phyloP scores from a whole-genome alignment of 139 green algal species.

The Chlamydomonas sp. region DNA sequence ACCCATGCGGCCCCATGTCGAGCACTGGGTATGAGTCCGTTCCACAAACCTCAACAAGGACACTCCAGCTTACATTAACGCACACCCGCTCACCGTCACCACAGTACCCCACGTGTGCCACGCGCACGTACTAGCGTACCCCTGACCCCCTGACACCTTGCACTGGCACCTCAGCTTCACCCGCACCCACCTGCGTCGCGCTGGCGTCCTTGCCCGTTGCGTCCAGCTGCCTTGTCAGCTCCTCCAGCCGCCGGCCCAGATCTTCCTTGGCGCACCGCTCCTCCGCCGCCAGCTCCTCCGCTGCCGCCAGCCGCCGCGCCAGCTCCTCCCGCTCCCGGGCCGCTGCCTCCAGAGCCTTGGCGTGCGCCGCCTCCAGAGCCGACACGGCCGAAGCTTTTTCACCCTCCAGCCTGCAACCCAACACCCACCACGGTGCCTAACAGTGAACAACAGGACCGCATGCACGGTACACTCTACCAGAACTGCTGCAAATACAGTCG shows the following conservation, averaged over 20 bases:
- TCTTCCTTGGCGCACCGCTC: conserved; percentile 19
- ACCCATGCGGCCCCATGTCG: no score
- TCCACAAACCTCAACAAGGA: no score
- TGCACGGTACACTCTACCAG: neutral
- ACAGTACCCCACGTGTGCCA: no score
- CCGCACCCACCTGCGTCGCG: neutral
- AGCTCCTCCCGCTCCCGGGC: conserved; percentile 1
- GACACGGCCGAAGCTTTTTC: neutral
- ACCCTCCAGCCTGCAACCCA: conserved; percentile 10
- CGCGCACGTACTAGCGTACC: no score
- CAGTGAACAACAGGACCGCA: neutral
- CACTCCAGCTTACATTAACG: no score
- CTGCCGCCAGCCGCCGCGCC: conserved; percentile 14
- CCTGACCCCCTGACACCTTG: neutral
- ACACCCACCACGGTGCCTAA: neutral
- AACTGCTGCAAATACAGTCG: no score
- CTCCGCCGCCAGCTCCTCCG: conserved; percentile 8
- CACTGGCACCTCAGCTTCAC: neutral
- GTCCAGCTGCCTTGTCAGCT: conserved; percentile 2
- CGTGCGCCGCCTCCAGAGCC: neutral
- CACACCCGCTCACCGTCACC: no score
- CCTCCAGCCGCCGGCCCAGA: conserved; percentile 4
- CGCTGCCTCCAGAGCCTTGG: neutral
- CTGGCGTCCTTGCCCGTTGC: conserved; percentile 2
- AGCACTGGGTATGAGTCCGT: no score